These are phyloP conservation scores for Gryganskiella cystojenkinii DNA, from an alignment of 192 early-diverging fungal species.

Conservation along the genomic window DNA sequence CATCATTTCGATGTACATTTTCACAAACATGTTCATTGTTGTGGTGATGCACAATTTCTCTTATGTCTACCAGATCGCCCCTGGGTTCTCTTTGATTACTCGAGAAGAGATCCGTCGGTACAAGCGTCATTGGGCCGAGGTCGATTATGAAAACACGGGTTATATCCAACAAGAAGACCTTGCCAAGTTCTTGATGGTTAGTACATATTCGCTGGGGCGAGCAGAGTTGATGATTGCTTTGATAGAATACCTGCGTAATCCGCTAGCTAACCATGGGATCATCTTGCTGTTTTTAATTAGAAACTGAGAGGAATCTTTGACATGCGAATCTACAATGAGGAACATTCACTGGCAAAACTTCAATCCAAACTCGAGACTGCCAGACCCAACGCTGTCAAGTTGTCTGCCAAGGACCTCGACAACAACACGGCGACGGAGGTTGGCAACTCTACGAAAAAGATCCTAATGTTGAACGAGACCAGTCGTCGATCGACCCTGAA, in stretches of 20 bases:
- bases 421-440: slow-evolving; percentile 8
- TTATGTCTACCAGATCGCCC: slow-evolving; percentile 70
- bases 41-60: slow-evolving; percentile 73
- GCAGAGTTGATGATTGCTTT: no score
- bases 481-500: slow-evolving; percentile 15
- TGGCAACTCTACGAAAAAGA: not conserved
- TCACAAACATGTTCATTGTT: slow-evolving; percentile 69
- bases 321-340: slow-evolving; percentile 60
- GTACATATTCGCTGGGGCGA: slow-evolving; percentile 2
- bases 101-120: slow-evolving; percentile 70
- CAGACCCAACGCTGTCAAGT: slow-evolving; percentile 33
- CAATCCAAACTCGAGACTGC: slow-evolving; percentile 35
- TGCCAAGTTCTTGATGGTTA: slow-evolving; percentile 64
- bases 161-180: slow-evolving; percentile 60
- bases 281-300: slow-evolving; percentile 21
- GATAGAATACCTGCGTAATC: no score
- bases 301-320: slow-evolving; percentile 63
- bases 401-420: slow-evolving; percentile 41
- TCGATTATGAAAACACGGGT: slow-evolving; percentile 60
- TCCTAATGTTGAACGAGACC: slow-evolving; percentile 45
- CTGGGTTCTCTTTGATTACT: slow-evolving; percentile 65
- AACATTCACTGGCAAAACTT: slow-evolving; percentile 55
- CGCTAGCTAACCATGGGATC: not conserved
- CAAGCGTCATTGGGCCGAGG: slow-evolving; percentile 62
- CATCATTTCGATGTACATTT: slow-evolving; percentile 77